Percentiles rank a stretch among this genome's conserved stretches.
phyloP scores from a whole-genome alignment of 2,329 filamentous ascomycete genomes.

The Cladosporium oxysporum region DNA sequence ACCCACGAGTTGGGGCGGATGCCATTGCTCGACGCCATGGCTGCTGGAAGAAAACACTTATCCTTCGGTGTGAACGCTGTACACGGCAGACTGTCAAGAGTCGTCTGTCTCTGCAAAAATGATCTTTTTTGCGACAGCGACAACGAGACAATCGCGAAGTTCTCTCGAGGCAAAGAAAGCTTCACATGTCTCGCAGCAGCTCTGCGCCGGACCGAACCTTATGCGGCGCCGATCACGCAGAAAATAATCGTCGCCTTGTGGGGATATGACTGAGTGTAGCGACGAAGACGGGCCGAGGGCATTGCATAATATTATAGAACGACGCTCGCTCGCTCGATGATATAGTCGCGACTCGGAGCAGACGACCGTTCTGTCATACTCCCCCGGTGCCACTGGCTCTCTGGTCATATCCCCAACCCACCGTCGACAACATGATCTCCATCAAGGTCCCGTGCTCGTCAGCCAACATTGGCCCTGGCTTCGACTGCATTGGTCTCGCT shows the following conservation, averaged over 20 bases:
- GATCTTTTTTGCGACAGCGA: constrained; percentile 1
- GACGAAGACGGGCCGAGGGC: not conserved
- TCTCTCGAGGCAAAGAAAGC: not conserved
- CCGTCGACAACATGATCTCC: constrained; percentile 19
- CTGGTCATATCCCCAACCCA: not conserved
- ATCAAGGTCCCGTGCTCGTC: constrained; percentile 79
- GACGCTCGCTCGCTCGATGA: not conserved
- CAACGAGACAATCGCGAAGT: not conserved
- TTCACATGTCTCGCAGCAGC: constrained; percentile 2
- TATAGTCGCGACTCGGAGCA: constrained; percentile 13
- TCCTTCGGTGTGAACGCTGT: not conserved
- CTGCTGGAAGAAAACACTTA: not conserved
- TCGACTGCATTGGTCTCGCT: constrained; percentile 95
- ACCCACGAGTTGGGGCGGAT: constrained; percentile 34
- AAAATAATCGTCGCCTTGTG: constrained; percentile 11
- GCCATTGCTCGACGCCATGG: constrained; percentile 15
- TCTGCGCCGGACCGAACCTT: constrained; percentile 10
- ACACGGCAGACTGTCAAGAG: not conserved
- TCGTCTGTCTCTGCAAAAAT: not conserved
- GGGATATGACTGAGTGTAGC: constrained; percentile 17
- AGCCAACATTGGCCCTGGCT: constrained; percentile 95
- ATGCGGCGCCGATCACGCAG: constrained; percentile 8
- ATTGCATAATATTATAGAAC: constrained; percentile 8
- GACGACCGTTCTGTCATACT: constrained; percentile 15
- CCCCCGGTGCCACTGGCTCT: constrained; percentile 7